Conservation (phyloP, 208 protist species). For the Leishmania major region DNA sequence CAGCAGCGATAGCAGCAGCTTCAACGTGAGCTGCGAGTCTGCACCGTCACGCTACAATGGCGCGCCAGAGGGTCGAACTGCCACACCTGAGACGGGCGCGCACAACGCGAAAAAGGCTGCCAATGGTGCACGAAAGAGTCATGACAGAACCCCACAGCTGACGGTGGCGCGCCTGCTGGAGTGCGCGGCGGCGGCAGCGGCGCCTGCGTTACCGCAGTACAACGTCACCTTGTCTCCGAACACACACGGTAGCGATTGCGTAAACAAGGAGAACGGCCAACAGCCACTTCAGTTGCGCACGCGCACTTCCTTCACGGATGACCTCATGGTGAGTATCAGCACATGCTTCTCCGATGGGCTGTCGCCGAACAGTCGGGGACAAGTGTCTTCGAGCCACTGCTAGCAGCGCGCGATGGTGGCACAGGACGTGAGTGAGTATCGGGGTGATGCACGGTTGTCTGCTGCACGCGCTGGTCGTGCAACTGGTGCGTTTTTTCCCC, state of each 20-base stretch:
- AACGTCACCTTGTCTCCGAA: neutral
- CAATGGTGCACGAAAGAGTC: neutral
- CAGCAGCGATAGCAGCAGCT: conserved; percentile 8
- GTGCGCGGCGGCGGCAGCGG: conserved; percentile 8
- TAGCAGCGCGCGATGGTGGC: neutral
- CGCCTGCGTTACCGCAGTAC: conserved; percentile 19
- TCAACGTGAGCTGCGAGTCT: conserved; percentile 3
- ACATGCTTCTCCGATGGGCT: conserved; percentile 20
- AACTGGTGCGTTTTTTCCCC: neutral
- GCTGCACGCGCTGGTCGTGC: neutral
- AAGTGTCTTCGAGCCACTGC: conserved; percentile 9
- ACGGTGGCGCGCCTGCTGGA: conserved; percentile 28
- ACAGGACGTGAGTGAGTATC: neutral
- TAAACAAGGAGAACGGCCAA: conserved; percentile 21
- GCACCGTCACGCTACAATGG: neutral
- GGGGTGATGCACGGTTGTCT: neutral
- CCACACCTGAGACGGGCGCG: no score
- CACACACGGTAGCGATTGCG: neutral
- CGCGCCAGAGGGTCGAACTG: neutral
- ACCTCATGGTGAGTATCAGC: conserved; percentile 32
- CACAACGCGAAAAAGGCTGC: neutral
- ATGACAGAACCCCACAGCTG: neutral
- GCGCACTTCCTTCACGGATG: conserved; percentile 25
- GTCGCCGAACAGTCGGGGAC: conserved; percentile 10
- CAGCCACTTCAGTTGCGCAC: conserved; percentile 6